phyloP scores from a whole-genome alignment of 2,329 filamentous ascomycete genomes.

The Plenodomus lindquistii region DNA sequence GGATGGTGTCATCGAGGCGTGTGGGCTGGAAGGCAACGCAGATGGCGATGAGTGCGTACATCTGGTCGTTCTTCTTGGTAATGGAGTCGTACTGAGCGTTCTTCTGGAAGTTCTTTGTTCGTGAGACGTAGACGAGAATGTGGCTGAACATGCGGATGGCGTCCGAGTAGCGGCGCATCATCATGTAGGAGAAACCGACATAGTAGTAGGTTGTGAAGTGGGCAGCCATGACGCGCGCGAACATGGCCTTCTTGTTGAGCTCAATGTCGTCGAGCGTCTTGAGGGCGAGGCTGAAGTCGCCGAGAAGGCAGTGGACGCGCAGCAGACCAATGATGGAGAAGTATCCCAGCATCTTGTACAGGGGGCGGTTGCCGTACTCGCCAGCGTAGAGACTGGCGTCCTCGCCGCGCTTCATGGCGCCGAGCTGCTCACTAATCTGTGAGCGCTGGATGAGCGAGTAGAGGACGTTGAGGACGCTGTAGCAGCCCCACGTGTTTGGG shows the following conservation, averaged over 20 bases:
- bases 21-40: conserved; percentile 98
- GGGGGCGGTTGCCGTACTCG: conserved; percentile 89
- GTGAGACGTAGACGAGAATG: conserved; percentile 97
- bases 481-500: conserved; percentile 99
- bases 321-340: conserved; percentile 98
- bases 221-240: conserved; percentile 97
- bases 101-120: conserved; percentile 99
- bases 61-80: conserved; percentile 99
- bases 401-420: conserved; percentile 91
- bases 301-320: conserved; percentile 92
- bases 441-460: conserved; percentile 99
- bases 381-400: conserved; percentile 86
- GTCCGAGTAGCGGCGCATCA: conserved; percentile 99
- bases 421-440: conserved; percentile 96
- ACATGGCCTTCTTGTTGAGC: conserved; percentile 99
- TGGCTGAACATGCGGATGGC: conserved; percentile 99
- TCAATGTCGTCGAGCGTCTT: conserved; percentile 99
- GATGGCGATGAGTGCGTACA: conserved; percentile 98
- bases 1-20: conserved; percentile 96
- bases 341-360: conserved; percentile 98
- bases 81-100: conserved; percentile 97
- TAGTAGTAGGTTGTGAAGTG: conserved; percentile 99
- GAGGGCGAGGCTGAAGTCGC: conserved; percentile 95
- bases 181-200: conserved; percentile 99
- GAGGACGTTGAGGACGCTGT: conserved; percentile 97